phyloP scores from a whole-genome alignment of 768 basidiomycete species.

The Collybia mongolica region DNA sequence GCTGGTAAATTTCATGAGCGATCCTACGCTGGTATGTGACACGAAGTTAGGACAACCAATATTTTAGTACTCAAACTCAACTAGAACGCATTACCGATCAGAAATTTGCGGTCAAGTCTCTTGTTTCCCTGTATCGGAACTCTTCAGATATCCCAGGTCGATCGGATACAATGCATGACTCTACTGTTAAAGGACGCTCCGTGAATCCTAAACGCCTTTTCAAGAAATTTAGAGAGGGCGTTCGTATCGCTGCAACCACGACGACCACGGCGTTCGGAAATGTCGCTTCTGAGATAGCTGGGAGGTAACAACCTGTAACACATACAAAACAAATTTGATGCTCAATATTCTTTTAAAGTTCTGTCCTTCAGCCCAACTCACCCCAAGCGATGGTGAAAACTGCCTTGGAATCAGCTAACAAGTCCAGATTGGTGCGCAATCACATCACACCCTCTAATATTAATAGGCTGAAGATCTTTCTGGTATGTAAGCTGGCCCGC shows the following conservation, averaged over 20 bases:
- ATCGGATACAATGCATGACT: slow-evolving; percentile 54
- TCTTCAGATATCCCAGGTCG: slow-evolving; percentile 74
- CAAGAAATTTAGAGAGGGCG: slow-evolving; percentile 69
- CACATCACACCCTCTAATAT: background rate
- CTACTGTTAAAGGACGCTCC: slow-evolving; percentile 30
- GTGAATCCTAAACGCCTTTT: slow-evolving; percentile 62
- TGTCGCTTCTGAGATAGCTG: slow-evolving; percentile 54
- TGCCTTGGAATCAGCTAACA: slow-evolving; percentile 77
- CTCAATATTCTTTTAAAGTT: slow-evolving; percentile 30
- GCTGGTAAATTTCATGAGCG: slow-evolving; percentile 80
- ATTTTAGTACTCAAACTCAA: too few relatives aligned
- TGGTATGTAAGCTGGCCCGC: slow-evolving; percentile 61
- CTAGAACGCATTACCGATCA: slow-evolving; percentile 81
- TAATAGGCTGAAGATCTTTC: slow-evolving; percentile 6
- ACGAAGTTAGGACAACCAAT: too few relatives aligned
- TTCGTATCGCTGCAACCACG: slow-evolving; percentile 71
- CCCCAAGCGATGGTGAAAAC: slow-evolving; percentile 79
- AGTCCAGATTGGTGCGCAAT: slow-evolving; percentile 58
- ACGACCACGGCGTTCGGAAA: slow-evolving; percentile 73
- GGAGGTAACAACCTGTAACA: slow-evolving; percentile 34
- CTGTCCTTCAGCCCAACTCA: slow-evolving; percentile 87
- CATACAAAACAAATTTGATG: background rate
- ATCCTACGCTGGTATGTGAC: slow-evolving; percentile 41
- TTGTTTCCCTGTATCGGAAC: slow-evolving; percentile 77
- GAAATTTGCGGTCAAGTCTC: slow-evolving; percentile 69